A percentile compares a stretch with the other conserved stretches of the same genome.
These are phyloP conservation scores for Globisporangium carolinianum DNA, from an alignment of 352 stramenopile genomes.

Conservation along the genomic window DNA sequence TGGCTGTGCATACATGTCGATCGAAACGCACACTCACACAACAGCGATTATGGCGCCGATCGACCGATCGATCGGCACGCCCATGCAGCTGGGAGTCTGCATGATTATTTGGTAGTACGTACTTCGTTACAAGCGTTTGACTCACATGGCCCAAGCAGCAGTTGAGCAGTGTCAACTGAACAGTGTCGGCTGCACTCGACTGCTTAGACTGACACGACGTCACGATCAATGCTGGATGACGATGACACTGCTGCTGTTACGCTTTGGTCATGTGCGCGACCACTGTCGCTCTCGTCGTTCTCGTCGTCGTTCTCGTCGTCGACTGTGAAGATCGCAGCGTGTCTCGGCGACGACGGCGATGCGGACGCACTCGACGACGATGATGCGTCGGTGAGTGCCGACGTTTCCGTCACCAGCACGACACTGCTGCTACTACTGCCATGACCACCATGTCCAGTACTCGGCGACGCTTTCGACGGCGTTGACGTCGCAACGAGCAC, in stretches of 20 bases:
- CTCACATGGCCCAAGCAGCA: too few species aligned
- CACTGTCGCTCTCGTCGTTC: neutral
- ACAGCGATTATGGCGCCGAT: too few species aligned
- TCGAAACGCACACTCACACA: neutral
- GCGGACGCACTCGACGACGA: neutral
- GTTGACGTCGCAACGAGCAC: constrained; percentile 25
- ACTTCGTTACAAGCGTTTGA: too few species aligned
- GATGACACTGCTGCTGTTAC: too few species aligned
- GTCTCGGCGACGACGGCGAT: neutral
- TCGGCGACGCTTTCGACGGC: constrained; percentile 16
- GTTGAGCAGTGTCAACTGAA: too few species aligned
- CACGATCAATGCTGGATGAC: too few species aligned
- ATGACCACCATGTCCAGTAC: constrained; percentile 4
- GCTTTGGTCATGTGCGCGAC: neutral
- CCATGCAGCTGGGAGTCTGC: too few species aligned
- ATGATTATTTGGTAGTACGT: too few species aligned
- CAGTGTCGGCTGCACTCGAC: too few species aligned
- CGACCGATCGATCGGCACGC: too few species aligned
- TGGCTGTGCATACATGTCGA: neutral
- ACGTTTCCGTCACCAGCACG: constrained; percentile 7
- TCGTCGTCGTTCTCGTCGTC: constrained; percentile 12
- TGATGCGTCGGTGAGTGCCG: constrained; percentile 12
- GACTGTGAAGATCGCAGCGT: neutral
- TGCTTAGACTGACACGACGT: too few species aligned
- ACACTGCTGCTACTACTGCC: neutral